Conservation (phyloP, 2,329 filamentous ascomycete species). For the Aspergillus cejpii region DNA sequence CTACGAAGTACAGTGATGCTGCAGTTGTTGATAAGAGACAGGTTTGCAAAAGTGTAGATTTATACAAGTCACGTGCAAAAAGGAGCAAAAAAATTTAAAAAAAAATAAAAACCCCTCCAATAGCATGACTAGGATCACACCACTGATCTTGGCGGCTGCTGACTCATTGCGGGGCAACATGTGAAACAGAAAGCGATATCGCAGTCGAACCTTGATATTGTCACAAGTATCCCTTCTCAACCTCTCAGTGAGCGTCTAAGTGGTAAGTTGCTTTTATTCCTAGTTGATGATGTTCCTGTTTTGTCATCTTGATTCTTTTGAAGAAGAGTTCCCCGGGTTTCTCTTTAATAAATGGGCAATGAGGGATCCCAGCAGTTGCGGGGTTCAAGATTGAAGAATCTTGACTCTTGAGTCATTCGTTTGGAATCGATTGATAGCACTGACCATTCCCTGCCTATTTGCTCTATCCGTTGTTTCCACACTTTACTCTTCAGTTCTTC, state of each 20-base stretch:
- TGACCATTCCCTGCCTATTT: no score
- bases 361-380: neutral
- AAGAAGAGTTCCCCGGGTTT: neutral
- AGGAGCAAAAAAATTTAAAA: no score
- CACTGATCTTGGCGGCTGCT: no score
- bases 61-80: no score
- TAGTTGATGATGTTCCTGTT: neutral
- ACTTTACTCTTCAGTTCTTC: no score
- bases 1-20: no score
- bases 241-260: conserved; percentile 8
- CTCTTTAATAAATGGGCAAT: neutral
- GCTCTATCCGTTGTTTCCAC: no score
- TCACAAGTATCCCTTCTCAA: conserved; percentile 19
- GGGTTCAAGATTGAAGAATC: neutral
- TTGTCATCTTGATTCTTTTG: neutral
- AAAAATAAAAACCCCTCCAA: neutral
- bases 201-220: conserved; percentile 17
- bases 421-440: no score
- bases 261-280: conserved; percentile 19
- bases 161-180: conserved; percentile 22
- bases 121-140: no score
- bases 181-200: conserved; percentile 28
- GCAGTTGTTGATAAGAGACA: no score
- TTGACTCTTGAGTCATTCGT: neutral
- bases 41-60: no score